Base-by-base conservation (phyloP, 73 alveolate genomes). In the Paraurostyla sp. region DNA sequence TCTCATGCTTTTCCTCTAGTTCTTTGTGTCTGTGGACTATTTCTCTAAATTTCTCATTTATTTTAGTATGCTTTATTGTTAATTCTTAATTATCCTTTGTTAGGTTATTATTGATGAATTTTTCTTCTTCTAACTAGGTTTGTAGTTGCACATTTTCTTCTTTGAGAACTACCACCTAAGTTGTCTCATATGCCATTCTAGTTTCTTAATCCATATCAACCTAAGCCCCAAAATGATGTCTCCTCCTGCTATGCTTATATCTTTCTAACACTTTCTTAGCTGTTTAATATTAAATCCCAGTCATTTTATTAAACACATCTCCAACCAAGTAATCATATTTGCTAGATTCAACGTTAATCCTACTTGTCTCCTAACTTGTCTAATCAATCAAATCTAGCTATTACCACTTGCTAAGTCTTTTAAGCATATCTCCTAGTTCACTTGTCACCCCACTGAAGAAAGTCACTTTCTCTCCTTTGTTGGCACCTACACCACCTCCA, bases 21-120 rank as follows among this genome's bases (percentile, higher is more conserved):
- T 36, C 40, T 1, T 65, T 30, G 41, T 65, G 58, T 7, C 41
- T 20, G 25, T 23, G 35, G 1, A 40, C 4, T 6, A 65, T 33
- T 38, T 65, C 56, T 65, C 82, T 32, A 38, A 38, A 65, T 65
- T 38, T 65, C 25, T 65, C 82, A 40, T 65, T 65, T 65, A 65
- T 40, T 38, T 23, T 65, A 11, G 82, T 65, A 38, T 65, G 82
- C 58, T 65, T 65, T 2, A 38, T 1, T 15, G 35, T 65, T 1
- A 65, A 6, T 38, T 65, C 82, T 7, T 33, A 11, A 65, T 65
- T 65, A 15, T 65, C 82, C 23, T 65, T 65, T 2, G 42, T 38
- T 38, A 65, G 25, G 25, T 1, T 11, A 15, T 65, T 0, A 65
- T 65, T 32, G 1, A 40, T 38, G 1, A 1, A 0, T 22, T 22